These are phyloP conservation scores for Fusarium sp. DNA, from an alignment of 2,329 filamentous ascomycete species.

Conservation along the genomic window DNA sequence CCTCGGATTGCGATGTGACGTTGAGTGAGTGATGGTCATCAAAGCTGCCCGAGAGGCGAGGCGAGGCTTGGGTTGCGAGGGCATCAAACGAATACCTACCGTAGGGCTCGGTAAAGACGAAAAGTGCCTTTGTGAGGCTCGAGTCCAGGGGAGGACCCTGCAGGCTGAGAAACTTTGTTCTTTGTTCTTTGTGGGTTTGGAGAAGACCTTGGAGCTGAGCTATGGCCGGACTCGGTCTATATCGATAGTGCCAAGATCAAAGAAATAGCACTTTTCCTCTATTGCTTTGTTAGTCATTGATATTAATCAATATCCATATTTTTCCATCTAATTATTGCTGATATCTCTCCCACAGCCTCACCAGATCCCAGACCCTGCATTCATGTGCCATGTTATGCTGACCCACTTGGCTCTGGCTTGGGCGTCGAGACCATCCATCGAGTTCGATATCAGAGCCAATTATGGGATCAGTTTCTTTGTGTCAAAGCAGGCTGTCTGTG, in stretches of 20 bases:
- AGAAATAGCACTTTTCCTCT: not conserved
- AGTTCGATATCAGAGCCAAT: conserved; percentile 14
- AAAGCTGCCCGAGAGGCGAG: conserved; percentile 28
- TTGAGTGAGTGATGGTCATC: not conserved
- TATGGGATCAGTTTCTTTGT: conserved; percentile 13
- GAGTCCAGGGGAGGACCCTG: conserved; percentile 40
- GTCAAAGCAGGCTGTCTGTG: conserved; percentile 1
- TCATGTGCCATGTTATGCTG: conserved; percentile 30
- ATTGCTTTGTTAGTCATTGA: not conserved
- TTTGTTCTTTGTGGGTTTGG: conserved; percentile 13
- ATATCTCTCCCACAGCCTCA: conserved; percentile 15
- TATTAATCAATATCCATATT: too few species aligned
- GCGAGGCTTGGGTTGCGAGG: conserved; percentile 30
- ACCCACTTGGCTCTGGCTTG: conserved; percentile 43
- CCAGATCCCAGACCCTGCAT: conserved; percentile 34
- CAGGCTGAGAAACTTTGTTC: conserved; percentile 24
- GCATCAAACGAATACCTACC: conserved; percentile 11
- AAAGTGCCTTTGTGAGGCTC: conserved; percentile 33
- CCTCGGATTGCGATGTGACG: not conserved
- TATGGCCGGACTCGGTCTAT: not conserved
- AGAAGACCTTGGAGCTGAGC: not conserved
- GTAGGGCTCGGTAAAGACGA: conserved; percentile 23
- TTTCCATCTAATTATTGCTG: not conserved
- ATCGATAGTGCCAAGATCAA: not conserved
- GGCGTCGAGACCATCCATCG: conserved; percentile 29